Percentiles rank a stretch among this genome's conserved stretches.
phyloP scores from a whole-genome alignment of 2,329 filamentous ascomycete species.

The Fusarium decemcellulare region DNA sequence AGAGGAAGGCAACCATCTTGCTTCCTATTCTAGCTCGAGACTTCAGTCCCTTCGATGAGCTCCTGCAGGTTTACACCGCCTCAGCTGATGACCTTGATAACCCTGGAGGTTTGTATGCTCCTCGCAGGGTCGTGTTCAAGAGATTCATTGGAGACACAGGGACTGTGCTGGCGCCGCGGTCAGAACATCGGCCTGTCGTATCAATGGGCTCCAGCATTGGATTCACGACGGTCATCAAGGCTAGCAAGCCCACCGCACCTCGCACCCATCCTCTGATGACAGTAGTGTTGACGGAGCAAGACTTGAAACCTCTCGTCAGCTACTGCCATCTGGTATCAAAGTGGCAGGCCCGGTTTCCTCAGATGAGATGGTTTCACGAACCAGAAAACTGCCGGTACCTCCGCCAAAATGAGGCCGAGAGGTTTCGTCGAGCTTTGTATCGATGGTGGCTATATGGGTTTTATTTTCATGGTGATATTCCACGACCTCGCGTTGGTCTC shows the following conservation, averaged over 20 bases:
- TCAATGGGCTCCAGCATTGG: slow-evolving; percentile 3
- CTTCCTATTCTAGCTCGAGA: slow-evolving; percentile 58
- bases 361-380: slow-evolving; percentile 62
- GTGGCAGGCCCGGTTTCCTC: slow-evolving; percentile 59
- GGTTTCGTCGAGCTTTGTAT: slow-evolving; percentile 66
- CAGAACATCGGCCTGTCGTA: slow-evolving; percentile 20
- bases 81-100: slow-evolving; percentile 53
- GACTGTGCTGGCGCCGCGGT: slow-evolving; percentile 40
- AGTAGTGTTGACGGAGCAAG: slow-evolving; percentile 50
- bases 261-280: slow-evolving; percentile 32
- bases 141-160: slow-evolving; percentile 53
- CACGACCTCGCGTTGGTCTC: slow-evolving; percentile 53
- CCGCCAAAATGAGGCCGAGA: slow-evolving; percentile 57
- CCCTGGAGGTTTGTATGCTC: slow-evolving; percentile 53
- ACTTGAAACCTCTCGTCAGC: slow-evolving; percentile 52
- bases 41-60: slow-evolving; percentile 60
- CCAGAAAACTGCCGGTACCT: slow-evolving; percentile 62
- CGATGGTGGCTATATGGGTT: slow-evolving; percentile 69
- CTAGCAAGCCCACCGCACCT: slow-evolving; percentile 29
- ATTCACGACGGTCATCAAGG: slow-evolving; percentile 44
- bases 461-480: slow-evolving; percentile 64
- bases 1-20: slow-evolving; percentile 59
- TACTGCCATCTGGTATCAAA: slow-evolving; percentile 54
- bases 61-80: slow-evolving; percentile 64
- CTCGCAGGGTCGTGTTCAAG: slow-evolving; percentile 57